Evolutionary conservation across 257 asterid genomes (phyloP), one percentile per base, ranked within the genome.

Genomic region (Coffea eugenioides): DNA sequence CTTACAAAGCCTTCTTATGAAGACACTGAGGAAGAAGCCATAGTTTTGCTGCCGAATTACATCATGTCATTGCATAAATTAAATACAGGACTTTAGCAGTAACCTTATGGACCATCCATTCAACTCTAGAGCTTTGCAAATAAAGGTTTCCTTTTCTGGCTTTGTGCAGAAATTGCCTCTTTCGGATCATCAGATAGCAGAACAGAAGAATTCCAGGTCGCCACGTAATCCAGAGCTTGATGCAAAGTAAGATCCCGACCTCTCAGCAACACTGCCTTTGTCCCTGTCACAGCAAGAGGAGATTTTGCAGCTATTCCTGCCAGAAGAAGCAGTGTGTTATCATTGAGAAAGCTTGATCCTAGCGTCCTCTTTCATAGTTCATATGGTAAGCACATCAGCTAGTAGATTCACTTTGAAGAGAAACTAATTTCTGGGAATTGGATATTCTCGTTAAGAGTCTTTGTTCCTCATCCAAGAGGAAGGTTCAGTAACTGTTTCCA

Each of bases 191-290:
- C 83, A 0, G 99, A 90, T 52, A 86, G 16, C 54, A 95, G 86
- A 45, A 79, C 83, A 15, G 89, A 97, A 41, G 98, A 86, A 81
- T 95, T 95, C 97, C 93, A 92, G 6, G 97, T 90, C 14, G 98
- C 97, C 27, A 95, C 93, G 80, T 95, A 93, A 77, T 95, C 98
- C 73, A 95, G 80, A n/a, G 90, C 97, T 87, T 93, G 97, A 36
- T 91, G 92, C 90, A 91, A 1, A 5, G 89, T 89, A 82, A 90
- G 6, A 68, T 91, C 97, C 83, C 97, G 89, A 83, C 92, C 82
- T 73, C 72, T 85, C 80, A 95, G 73, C 90, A 95, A 71, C 83
- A 91, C 97, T 39, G 94, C 82, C 90, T 95, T 95, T 4, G 97
- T 89, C 56, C 99, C 99, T 11, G 82, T 74, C 0, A 91, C 86